Conservation (phyloP, 2,329 filamentous ascomycete genomes). For the Stachybotrys chartarum region DNA sequence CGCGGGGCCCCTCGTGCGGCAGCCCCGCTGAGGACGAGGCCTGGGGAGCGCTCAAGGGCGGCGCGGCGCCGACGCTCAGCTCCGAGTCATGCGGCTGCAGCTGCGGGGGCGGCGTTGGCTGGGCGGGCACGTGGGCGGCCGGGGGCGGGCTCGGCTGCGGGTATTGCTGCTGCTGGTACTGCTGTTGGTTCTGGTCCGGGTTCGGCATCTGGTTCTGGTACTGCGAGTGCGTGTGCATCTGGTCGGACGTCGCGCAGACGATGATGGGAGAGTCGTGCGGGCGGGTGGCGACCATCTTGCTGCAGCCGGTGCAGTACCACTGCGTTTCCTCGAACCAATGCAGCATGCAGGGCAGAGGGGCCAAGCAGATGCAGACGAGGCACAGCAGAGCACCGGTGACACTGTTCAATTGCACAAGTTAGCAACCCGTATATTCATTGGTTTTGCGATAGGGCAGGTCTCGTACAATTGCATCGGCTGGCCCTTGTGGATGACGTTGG, state of each 20-base stretch:
- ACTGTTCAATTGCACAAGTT: conserved; percentile 6
- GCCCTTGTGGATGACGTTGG: conserved; percentile 13
- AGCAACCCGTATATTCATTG: not conserved
- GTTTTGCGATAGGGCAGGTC: not conserved
- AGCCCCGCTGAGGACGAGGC: not conserved
- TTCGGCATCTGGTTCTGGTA: not conserved
- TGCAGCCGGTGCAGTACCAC: conserved; percentile 21
- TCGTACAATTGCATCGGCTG: conserved; percentile 17
- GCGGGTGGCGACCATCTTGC: conserved; percentile 18
- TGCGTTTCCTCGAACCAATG: conserved; percentile 23
- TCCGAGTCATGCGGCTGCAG: not conserved
- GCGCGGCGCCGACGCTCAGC: not conserved
- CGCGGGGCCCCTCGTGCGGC: not conserved
- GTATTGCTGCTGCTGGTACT: not conserved
- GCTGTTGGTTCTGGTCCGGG: no score
- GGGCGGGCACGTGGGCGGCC: not conserved
- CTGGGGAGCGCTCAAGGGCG: not conserved
- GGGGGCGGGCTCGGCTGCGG: not conserved
- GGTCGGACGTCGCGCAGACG: conserved; percentile 2
- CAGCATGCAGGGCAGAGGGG: conserved; percentile 22
- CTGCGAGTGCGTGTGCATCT: not conserved
- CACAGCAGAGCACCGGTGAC: conserved; percentile 20
- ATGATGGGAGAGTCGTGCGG: conserved; percentile 11
- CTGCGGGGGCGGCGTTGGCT: not conserved
- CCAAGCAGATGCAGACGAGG: conserved; percentile 21